Percentiles rank a stretch among this genome's conserved stretches.
Evolutionary conservation across 176 grass and related monocot genomes (phyloP).

Genomic region (Guadua angustifolia): DNA sequence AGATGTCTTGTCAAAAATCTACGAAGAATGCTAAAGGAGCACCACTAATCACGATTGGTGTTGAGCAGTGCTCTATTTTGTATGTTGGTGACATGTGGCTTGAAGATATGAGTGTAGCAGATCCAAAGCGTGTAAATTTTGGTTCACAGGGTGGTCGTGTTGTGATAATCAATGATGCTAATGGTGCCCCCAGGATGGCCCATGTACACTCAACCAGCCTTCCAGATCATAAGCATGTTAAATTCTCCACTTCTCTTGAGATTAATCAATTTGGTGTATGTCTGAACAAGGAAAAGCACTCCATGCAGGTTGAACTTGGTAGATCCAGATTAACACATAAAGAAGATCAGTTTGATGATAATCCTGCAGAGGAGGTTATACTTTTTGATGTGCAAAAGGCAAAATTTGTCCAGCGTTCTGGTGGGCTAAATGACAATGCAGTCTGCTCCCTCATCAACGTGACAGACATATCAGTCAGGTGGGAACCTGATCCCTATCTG

Average conservation of each 20-base stretch:
- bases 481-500: constrained; percentile 89
- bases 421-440: constrained; percentile 67
- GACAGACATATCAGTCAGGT: constrained; percentile 69
- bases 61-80: constrained; percentile 64
- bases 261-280: constrained; percentile 60
- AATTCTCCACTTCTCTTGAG: constrained; percentile 81
- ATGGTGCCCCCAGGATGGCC: constrained; percentile 76
- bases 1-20: constrained; percentile 45
- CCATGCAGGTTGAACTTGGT: constrained; percentile 81
- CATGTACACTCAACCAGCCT: constrained; percentile 58
- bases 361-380: constrained; percentile 53
- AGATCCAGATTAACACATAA: constrained; percentile 63
- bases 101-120: constrained; percentile 79
- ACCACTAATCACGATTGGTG: constrained; percentile 69
- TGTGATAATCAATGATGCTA: constrained; percentile 62
- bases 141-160: constrained; percentile 87
- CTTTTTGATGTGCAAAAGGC: constrained; percentile 79
- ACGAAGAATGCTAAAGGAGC: constrained; percentile 63
- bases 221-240: constrained; percentile 67
- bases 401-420: constrained; percentile 88
- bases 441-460: constrained; percentile 85
- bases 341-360: constrained; percentile 67
- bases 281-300: constrained; percentile 88
- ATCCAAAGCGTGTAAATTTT: constrained; percentile 94
- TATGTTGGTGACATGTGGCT: constrained; percentile 78